Conservation (phyloP, 2,329 filamentous ascomycete genomes). For the Calonectria naviculata region DNA sequence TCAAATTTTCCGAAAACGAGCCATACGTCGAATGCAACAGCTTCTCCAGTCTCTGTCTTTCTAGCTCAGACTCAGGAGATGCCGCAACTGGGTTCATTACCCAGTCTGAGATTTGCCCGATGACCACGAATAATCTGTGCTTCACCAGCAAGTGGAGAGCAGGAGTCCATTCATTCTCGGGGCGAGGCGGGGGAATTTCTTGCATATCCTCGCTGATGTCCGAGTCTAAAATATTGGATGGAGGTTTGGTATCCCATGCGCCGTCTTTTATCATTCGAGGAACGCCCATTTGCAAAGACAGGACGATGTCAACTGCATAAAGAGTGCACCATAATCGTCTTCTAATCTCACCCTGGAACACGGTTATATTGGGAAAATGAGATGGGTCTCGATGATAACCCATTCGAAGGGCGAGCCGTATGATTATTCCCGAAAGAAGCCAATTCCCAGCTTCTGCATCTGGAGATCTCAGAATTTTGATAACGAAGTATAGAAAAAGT, state of each 20-base stretch:
- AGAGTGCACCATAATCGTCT: constrained; percentile 13
- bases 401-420: constrained; percentile 15
- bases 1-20: neutral
- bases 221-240: neutral
- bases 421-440: constrained; percentile 5
- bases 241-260: constrained; percentile 11
- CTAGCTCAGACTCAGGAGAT: neutral
- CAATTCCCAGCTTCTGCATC: constrained; percentile 13
- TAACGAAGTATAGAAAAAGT: constrained; percentile 7
- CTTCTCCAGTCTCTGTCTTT: neutral
- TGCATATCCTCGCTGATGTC: constrained; percentile 2
- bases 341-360: constrained; percentile 14
- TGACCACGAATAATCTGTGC: constrained; percentile 2
- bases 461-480: constrained; percentile 9
- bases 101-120: constrained; percentile 3
- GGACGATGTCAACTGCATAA: neutral
- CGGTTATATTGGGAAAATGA: constrained; percentile 8
- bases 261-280: constrained; percentile 14
- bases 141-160: neutral
- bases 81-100: neutral
- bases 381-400: constrained; percentile 21
- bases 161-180: neutral
- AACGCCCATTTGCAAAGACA: constrained; percentile 13
- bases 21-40: neutral
- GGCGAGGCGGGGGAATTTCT: neutral